Base-by-base conservation (phyloP, 148 eudicot genomes). In the Fallopia convolvulus region DNA sequence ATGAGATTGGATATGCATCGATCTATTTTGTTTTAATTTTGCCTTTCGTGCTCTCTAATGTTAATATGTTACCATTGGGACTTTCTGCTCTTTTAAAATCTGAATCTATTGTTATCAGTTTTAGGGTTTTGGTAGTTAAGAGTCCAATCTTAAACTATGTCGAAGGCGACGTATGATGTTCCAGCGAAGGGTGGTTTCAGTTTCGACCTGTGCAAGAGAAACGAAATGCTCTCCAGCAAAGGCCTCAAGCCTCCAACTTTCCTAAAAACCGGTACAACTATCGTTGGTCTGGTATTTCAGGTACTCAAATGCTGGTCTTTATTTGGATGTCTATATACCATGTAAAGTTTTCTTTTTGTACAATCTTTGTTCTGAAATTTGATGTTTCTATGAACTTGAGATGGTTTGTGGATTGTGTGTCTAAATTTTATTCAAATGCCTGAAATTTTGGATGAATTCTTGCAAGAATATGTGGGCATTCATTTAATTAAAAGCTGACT, bases 211-310 rank as follows among this genome's bases (percentile, higher is more conserved):
- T 92, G 93, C 77, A 89, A 82, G 53, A 84, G 97, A 79, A 92
- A 92, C 75, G 89, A 88, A 4, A 92, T 89, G 91, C 82, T 92
- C 75, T 47, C 81, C 58, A 82, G 85, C n/a, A 90, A 88, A 71
- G 94, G 97, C 46, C 78, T 87, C 42, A 82, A 86, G 72, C 66
- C 84, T 72, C 81, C 91, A 0, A 70, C 84, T 26, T 90, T 83
- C 80, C 85, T 87, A 47, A 92, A 92, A 81, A 92, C 93, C 60
- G 94, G 97, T 53, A 92, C 97, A 36, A 92, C 93, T 4, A 92
- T 92, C 76, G 97, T 92, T 11, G 98, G 98, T 11, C 82, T 93
- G 18, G 77, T 93, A 73, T 93, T 82, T 63, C 71, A 87, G 96
- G 98, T 91, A 82, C 5, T 2, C 75, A 12, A 47, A 14, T 18